phyloP scores from a whole-genome alignment of 2,329 filamentous ascomycete genomes.

The Helicocarpus griseus region DNA sequence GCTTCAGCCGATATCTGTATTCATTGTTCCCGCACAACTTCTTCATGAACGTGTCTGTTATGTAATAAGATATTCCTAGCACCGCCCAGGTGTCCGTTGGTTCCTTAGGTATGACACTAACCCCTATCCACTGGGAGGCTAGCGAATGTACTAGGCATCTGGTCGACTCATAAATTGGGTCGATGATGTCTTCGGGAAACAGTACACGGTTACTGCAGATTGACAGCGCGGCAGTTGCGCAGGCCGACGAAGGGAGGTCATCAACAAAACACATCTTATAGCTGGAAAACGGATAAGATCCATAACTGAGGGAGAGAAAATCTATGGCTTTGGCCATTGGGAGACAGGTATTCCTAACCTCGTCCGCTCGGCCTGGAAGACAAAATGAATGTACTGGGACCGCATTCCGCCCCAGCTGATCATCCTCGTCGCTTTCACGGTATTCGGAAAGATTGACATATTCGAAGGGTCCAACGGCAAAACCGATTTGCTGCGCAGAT shows the following conservation, averaged over 20 bases:
- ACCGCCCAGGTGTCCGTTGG: constrained; percentile 79
- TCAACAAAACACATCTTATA: constrained; percentile 95
- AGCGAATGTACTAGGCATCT: constrained; percentile 72
- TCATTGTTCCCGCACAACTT: constrained; percentile 90
- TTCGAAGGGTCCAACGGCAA: constrained; percentile 90
- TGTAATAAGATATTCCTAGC: constrained; percentile 83
- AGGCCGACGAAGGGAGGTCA: constrained; percentile 66
- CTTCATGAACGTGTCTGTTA: constrained; percentile 88
- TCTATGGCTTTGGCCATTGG: constrained; percentile 81
- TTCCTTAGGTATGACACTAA: constrained; percentile 79
- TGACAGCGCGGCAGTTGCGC: constrained; percentile 71
- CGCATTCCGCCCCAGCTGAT: constrained; percentile 78
- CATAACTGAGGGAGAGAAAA: constrained; percentile 78
- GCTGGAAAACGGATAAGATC: constrained; percentile 80
- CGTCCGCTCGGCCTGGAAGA: constrained; percentile 68
- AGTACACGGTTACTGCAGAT: constrained; percentile 80
- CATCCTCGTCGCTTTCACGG: constrained; percentile 81
- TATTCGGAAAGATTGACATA: constrained; percentile 83
- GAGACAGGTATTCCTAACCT: constrained; percentile 78
- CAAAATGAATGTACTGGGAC: constrained; percentile 88
- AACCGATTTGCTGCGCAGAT: constrained; percentile 81
- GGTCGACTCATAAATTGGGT: constrained; percentile 73
- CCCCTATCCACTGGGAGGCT: constrained; percentile 87
- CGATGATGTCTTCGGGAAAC: constrained; percentile 74
- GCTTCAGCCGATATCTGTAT: constrained; percentile 82